phyloP scores from a whole-genome alignment of 305 asterid species.

The Fraxinus velutina region DNA sequence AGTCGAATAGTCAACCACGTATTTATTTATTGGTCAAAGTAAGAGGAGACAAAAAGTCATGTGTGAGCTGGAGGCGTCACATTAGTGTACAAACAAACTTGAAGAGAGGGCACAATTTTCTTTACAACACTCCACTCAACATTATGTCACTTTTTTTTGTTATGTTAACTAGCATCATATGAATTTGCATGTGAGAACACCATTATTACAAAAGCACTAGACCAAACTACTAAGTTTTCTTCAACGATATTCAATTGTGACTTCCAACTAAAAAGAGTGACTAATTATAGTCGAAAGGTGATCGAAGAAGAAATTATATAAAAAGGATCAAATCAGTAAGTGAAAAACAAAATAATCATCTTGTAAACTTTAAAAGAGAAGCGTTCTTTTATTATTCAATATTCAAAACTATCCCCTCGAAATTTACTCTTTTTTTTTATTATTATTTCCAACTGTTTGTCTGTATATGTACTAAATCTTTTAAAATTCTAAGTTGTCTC shows the following conservation, averaged over 20 bases:
- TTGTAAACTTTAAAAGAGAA: background rate
- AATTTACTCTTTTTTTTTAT: too few relatives aligned
- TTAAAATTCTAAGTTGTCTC: background rate
- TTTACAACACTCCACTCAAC: background rate
- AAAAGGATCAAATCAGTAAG: too few relatives aligned
- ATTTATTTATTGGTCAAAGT: background rate
- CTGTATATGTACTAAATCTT: too few relatives aligned
- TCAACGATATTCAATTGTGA: background rate
- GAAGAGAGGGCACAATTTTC: background rate
- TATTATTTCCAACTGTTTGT: background rate
- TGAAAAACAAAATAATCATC: background rate
- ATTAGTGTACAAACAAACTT: background rate
- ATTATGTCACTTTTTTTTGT: background rate
- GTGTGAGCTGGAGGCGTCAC: background rate
- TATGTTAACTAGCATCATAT: background rate
- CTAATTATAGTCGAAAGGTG: background rate
- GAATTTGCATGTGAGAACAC: background rate
- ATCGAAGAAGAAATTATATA: too few relatives aligned
- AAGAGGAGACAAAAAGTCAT: constrained; percentile 2
- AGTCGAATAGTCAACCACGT: background rate
- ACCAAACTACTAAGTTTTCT: background rate
- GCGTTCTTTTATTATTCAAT: too few relatives aligned
- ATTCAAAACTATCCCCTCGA: background rate
- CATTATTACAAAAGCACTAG: background rate
- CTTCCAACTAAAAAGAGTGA: background rate